These are phyloP conservation scores for Bipolaris bicolor DNA, from an alignment of 2,329 filamentous ascomycete genomes.

Conservation along the genomic window DNA sequence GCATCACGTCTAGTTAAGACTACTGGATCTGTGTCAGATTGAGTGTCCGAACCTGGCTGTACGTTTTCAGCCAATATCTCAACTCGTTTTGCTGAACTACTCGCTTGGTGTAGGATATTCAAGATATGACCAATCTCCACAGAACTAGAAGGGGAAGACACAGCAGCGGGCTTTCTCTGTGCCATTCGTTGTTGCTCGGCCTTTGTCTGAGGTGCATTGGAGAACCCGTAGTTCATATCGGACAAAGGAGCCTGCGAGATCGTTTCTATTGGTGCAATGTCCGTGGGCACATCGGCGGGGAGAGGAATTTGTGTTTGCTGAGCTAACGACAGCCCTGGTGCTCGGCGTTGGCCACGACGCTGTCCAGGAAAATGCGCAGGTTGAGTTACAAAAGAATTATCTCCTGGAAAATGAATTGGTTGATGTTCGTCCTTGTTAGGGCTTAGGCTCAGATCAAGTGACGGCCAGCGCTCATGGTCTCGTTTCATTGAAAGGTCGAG, in stretches of 20 bases:
- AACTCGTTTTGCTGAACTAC: slow-evolving; percentile 1
- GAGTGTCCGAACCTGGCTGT: neutral
- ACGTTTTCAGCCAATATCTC: neutral
- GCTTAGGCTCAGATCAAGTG: slow-evolving; percentile 16
- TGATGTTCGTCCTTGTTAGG: neutral
- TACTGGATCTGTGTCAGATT: neutral
- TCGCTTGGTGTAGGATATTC: slow-evolving; percentile 21
- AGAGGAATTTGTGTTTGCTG: neutral
- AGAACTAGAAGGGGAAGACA: slow-evolving; percentile 20
- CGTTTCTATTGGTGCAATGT: neutral
- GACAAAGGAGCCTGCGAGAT: neutral
- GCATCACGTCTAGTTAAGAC: slow-evolving; percentile 32
- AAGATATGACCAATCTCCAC: slow-evolving; percentile 34
- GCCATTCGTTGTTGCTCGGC: slow-evolving; percentile 38
- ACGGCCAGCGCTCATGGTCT: slow-evolving; percentile 23
- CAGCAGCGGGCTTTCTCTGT: slow-evolving; percentile 30
- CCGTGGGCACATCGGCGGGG: neutral
- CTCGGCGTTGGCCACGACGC: neutral
- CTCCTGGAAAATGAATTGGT: neutral
- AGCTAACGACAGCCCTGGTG: neutral
- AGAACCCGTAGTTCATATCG: neutral
- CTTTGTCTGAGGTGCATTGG: slow-evolving; percentile 36
- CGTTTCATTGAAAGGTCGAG: slow-evolving; percentile 32
- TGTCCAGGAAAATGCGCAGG: slow-evolving; percentile 7
- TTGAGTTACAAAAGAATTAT: neutral